phyloP scores from a whole-genome alignment of 768 basidiomycete genomes.

The Auricularia auricula-judae region DNA sequence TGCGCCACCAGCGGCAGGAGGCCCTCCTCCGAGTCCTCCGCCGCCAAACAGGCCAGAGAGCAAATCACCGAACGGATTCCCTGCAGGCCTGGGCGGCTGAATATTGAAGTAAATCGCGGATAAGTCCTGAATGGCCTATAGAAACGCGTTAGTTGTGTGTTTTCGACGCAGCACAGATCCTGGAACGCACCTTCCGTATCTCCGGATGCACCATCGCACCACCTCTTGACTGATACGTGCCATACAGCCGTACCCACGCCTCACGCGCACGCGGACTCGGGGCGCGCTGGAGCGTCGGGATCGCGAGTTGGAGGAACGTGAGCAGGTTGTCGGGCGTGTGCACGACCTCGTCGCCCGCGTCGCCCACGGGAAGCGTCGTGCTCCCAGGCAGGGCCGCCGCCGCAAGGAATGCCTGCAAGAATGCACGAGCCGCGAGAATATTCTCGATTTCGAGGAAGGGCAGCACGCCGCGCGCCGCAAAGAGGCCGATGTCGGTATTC shows the following conservation, averaged over 20 bases:
- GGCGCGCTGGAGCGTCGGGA: constrained; percentile 73
- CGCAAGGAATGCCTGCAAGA: constrained; percentile 46
- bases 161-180: no score
- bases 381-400: constrained; percentile 22
- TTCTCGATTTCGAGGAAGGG: constrained; percentile 85
- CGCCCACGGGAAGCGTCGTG: constrained; percentile 37
- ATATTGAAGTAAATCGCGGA: constrained; percentile 78
- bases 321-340: constrained; percentile 60
- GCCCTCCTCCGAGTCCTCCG: constrained; percentile 14
- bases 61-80: constrained; percentile 82
- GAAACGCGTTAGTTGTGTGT: no score
- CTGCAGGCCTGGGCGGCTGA: constrained; percentile 58
- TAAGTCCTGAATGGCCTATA: constrained; percentile 56
- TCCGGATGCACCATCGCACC: constrained; percentile 48
- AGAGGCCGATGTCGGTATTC: constrained; percentile 50
- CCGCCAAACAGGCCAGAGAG: constrained; percentile 84
- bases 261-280: constrained; percentile 42
- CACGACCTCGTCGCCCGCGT: constrained; percentile 46
- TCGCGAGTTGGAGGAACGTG: constrained; percentile 86
- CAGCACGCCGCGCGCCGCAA: constrained; percentile 75
- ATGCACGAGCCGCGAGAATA: constrained; percentile 87
- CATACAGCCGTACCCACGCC: constrained; percentile 76
- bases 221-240: constrained; percentile 70
- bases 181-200: constrained; percentile 47
- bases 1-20: background rate